Percentiles rank a stretch among this genome's conserved stretches.
Evolutionary conservation across 768 basidiomycete genomes (phyloP).

Genomic region (Lyophyllum semitale): DNA sequence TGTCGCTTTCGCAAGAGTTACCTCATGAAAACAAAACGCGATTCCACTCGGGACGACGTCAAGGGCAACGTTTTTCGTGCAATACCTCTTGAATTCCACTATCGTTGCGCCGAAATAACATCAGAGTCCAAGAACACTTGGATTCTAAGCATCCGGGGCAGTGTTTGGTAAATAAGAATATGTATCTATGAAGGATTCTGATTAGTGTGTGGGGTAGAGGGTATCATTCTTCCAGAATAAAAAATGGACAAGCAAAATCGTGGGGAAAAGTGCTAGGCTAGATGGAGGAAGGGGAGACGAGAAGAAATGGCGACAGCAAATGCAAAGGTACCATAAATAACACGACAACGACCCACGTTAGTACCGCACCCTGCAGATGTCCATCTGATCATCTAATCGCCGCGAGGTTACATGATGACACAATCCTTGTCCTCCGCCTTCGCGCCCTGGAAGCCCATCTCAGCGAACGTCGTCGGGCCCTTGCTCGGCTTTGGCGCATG

Average conservation of each 20-base stretch:
- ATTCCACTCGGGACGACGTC: too few species aligned
- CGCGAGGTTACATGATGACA: slow-evolving; percentile 70
- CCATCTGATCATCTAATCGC: background rate
- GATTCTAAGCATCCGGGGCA: background rate
- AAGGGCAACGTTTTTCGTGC: too few species aligned
- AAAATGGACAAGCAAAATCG: background rate
- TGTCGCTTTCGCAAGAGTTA: too few species aligned
- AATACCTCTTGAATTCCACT: background rate
- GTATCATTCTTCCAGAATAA: background rate
- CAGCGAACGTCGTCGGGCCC: slow-evolving; percentile 80
- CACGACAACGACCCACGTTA: background rate
- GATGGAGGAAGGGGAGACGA: background rate
- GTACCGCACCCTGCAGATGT: background rate
- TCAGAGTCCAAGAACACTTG: background rate
- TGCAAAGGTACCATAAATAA: background rate
- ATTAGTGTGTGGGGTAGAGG: background rate
- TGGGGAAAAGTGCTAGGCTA: background rate
- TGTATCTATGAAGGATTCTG: background rate
- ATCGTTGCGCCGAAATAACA: background rate
- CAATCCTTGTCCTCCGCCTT: slow-evolving; percentile 84
- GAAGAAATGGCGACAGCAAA: background rate
- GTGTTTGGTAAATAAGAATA: background rate
- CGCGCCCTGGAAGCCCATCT: slow-evolving; percentile 87
- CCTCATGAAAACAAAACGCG: too few species aligned
- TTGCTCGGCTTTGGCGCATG: slow-evolving; percentile 25